Conservation (phyloP, 1,139 yeast species). For the Ashbya aceris region DNA sequence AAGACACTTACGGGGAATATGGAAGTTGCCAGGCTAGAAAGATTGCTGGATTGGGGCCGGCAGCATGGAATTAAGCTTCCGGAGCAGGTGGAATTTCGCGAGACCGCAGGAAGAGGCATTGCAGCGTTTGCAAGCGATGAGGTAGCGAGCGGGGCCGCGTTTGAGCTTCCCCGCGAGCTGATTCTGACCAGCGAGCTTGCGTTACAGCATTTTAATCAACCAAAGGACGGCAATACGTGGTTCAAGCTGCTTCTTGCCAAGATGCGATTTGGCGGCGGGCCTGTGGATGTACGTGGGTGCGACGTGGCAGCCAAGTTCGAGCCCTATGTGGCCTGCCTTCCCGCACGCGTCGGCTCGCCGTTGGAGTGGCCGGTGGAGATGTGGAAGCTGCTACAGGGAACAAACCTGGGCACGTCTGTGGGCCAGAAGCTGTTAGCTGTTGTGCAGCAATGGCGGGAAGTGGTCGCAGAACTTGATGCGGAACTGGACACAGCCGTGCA, state of each 20-base stretch:
- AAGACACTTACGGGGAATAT: too few relatives aligned
- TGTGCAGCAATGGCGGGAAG: conserved; percentile 27
- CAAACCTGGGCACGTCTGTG: conserved; percentile 42
- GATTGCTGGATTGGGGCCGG: conserved; percentile 42
- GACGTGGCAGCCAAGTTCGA: conserved; percentile 25
- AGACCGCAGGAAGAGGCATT: conserved; percentile 30
- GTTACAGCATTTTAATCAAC: conserved; percentile 30
- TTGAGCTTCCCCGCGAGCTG: conserved; percentile 35
- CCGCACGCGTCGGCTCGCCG: conserved; percentile 51
- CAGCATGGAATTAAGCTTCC: conserved; percentile 39
- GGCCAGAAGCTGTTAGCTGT: conserved; percentile 26
- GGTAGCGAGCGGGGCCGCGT: conserved; percentile 9
- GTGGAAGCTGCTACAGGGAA: conserved; percentile 44
- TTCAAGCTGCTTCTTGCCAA: conserved; percentile 43
- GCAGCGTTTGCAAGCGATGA: conserved; percentile 32
- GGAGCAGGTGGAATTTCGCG: conserved; percentile 26
- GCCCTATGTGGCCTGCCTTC: conserved; percentile 52
- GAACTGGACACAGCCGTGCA: background rate
- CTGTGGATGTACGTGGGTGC: conserved; percentile 11
- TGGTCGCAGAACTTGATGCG: background rate
- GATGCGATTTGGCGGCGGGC: conserved; percentile 30
- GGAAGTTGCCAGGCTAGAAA: conserved; percentile 6
- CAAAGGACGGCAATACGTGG: conserved; percentile 30
- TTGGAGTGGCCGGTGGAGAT: conserved; percentile 53
- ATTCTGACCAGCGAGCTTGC: conserved; percentile 39